Percentiles rank a stretch among this genome's conserved stretches.
Evolutionary conservation across 176 grass and related monocot species (phyloP).

Genomic region (Oryza longistaminata): DNA sequence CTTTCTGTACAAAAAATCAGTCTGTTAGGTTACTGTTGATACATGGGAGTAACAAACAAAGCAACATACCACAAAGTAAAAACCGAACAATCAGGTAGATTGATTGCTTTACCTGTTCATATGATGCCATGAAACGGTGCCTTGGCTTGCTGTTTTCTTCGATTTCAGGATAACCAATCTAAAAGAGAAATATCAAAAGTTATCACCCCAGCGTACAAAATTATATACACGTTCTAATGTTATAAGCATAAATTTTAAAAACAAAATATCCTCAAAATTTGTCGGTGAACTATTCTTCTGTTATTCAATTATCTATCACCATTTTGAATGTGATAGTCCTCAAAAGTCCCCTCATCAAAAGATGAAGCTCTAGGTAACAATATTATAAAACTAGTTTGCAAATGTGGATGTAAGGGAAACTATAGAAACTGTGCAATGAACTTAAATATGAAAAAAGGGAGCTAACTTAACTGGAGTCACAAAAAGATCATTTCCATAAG

Average conservation of each 20-base stretch:
- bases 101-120: slow-evolving; percentile 75
- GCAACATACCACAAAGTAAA: background rate
- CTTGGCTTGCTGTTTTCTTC: slow-evolving; percentile 90
- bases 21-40: slow-evolving; percentile 6
- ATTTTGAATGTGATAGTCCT: background rate
- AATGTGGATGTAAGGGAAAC: background rate
- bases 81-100: background rate
- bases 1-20: slow-evolving; percentile 54
- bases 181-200: slow-evolving; percentile 24
- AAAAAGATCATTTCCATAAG: slow-evolving; percentile 20
- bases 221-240: background rate
- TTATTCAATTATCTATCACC: background rate
- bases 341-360: background rate
- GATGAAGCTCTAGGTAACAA: slow-evolving; percentile 1
- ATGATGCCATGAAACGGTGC: slow-evolving; percentile 96
- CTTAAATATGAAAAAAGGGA: slow-evolving; percentile 15
- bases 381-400: background rate
- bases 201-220: slow-evolving; percentile 4
- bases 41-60: slow-evolving; percentile 20
- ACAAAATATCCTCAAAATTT: background rate
- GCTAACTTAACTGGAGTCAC: slow-evolving; percentile 19
- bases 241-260: background rate
- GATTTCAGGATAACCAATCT: slow-evolving; percentile 97
- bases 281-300: background rate
- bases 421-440: slow-evolving; percentile 5